phyloP scores from a whole-genome alignment of 2,329 filamentous ascomycete genomes.

The Aaosphaeria pasadenensis region DNA sequence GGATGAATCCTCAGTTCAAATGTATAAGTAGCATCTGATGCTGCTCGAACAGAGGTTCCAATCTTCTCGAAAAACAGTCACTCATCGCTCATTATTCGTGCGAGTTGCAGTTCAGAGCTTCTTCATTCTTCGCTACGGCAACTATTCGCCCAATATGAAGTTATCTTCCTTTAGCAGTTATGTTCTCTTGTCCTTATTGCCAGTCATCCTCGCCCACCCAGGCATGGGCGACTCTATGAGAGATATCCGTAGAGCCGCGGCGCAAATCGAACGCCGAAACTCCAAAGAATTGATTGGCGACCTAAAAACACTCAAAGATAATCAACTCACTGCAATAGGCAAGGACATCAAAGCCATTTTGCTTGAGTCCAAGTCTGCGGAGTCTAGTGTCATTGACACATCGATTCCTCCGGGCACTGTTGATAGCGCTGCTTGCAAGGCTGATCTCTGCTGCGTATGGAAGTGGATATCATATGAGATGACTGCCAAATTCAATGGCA shows the following conservation, averaged over 20 bases:
- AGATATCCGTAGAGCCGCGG: constrained; percentile 15
- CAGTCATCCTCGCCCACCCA: constrained; percentile 19
- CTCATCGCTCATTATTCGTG: not conserved
- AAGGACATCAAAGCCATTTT: constrained; percentile 35
- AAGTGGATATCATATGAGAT: constrained; percentile 35
- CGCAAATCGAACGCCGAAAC: constrained; percentile 17
- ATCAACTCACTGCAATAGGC: constrained; percentile 28
- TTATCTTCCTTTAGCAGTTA: constrained; percentile 11
- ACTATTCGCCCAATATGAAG: constrained; percentile 11
- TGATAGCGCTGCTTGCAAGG: constrained; percentile 30
- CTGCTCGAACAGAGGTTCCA: not conserved
- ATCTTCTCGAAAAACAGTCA: not conserved
- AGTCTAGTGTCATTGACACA: constrained; percentile 16
- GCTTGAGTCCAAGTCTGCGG: constrained; percentile 19
- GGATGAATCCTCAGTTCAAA: not conserved
- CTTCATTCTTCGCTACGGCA: not conserved
- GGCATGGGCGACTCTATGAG: constrained; percentile 24
- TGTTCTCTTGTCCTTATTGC: constrained; percentile 12
- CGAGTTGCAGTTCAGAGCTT: not conserved
- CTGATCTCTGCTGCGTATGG: constrained; percentile 34
- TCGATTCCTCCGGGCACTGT: constrained; percentile 25
- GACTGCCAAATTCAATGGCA: constrained; percentile 31
- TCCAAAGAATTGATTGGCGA: constrained; percentile 34
- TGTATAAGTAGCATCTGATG: not conserved
- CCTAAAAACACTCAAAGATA: constrained; percentile 27